These are phyloP conservation scores for Barnettozyma botsteinii DNA, from an alignment of 805 yeast species.

Conservation along the genomic window DNA sequence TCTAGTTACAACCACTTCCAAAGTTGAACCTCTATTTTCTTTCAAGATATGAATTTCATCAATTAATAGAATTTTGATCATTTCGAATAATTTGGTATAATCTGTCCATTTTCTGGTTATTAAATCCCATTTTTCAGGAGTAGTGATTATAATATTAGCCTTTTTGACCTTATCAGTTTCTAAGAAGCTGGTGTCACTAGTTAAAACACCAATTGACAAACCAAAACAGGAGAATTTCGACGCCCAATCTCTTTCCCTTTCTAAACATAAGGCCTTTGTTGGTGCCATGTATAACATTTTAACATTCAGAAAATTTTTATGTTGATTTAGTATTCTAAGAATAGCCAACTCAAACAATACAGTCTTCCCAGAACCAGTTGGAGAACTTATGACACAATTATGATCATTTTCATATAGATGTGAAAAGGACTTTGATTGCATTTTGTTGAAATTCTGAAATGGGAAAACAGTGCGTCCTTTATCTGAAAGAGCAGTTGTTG, in stretches of 20 bases:
- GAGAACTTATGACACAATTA: constrained; percentile 47
- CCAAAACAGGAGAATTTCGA: constrained; percentile 33
- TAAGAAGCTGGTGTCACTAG: constrained; percentile 45
- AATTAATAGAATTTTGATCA: constrained; percentile 39
- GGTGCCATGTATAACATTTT: constrained; percentile 52
- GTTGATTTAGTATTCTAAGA: constrained; percentile 29
- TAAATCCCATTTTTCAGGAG: constrained; percentile 61
- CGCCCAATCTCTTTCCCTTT: constrained; percentile 43
- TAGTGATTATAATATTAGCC: constrained; percentile 49
- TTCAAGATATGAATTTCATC: constrained; percentile 45
- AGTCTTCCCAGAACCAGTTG: constrained; percentile 59
- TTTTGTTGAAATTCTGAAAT: constrained; percentile 37
- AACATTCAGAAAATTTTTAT: constrained; percentile 21
- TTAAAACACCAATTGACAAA: constrained; percentile 43
- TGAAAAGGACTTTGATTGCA: constrained; percentile 44
- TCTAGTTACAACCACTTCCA: constrained; percentile 44
- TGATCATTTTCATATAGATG: constrained; percentile 29
- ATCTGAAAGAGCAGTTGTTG: constrained; percentile 31
- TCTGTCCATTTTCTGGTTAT: constrained; percentile 48
- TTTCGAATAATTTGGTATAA: constrained; percentile 32
- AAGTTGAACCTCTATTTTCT: constrained; percentile 42
- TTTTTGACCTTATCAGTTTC: constrained; percentile 41
- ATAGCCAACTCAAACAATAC: constrained; percentile 50
- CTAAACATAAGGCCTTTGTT: constrained; percentile 50
- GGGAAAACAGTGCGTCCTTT: constrained; percentile 30